Base-by-base conservation (phyloP, 257 asterid species). In the Fraxinus excelsior region DNA sequence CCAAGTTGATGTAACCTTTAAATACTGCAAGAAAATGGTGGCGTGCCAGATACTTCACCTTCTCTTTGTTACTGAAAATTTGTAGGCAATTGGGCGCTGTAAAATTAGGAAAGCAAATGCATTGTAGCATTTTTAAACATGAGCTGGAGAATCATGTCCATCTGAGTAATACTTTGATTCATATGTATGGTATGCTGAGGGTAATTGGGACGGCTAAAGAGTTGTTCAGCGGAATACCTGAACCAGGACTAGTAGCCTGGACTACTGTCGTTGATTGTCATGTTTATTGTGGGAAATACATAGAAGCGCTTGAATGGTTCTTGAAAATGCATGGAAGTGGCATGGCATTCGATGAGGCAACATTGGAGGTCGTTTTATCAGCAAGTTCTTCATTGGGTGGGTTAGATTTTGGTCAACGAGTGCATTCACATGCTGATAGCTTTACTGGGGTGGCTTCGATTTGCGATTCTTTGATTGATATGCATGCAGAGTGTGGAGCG, bases 131-230 rank as follows among this genome's bases (percentile, higher is more conserved):
- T 28, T 25, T 75, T 16, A 66, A 75, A 44, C 23, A n/a, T 44
- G 73, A n/a, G 26, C 23, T 37, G 42, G 65, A 75, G 19, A 75
- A 28, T 31, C 79, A 75, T 19, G 66, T 40, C 12, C 51, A 37
- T 66, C 73, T 75, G 29, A 37, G 64, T 42, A 75, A 75, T 37
- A 38, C 79, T 66, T 35, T 75, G 25, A 67, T 75, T 66, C 74
- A 67, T 40, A 76, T 44, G 68, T 66, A 67, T 49, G 79, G 79
- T 29, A 76, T 76, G 74, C 10, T 76, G 51, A 67, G 58, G 74
- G 80, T 32, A 19, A 44, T 76, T 31, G 40, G 9, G 29, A 35
- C 23, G n/a, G 75, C 80, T 10, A n/a, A 65, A 12, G 14, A 75
- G 7, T 23, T 25, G 79, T 75, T 75, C 16, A 73, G 67, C 0